Evolutionary conservation across 2,329 filamentous ascomycete genomes (phyloP), one percentile per base, ranked within the genome.

Genomic region (Xylariaceae sp.): DNA sequence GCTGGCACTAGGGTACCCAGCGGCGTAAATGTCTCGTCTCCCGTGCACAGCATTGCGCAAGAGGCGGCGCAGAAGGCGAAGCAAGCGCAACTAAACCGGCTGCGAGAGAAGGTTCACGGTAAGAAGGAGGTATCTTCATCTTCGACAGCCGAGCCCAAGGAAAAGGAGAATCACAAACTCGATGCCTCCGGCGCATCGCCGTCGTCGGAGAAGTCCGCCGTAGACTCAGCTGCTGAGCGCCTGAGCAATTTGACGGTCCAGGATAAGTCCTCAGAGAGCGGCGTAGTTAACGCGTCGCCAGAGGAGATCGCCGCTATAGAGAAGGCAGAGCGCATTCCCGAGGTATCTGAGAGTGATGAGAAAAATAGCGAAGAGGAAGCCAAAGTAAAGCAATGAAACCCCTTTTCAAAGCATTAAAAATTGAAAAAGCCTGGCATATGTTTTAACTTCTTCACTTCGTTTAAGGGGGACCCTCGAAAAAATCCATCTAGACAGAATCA

Each of bases 61-160:
- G 87, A 91, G 71, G 85, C 82, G 53, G 85, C 85, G 0, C 75
- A 80, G 67, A 87, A 83, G 72, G 85, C 85, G 53, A 87, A 87
- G 74, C 78, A 85, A 66, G 75, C 80, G 65, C 79, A 79, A 57
- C 76, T 85, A 62, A 77, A 82, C 63, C 76, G 72, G 66, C 71
- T 85, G 62, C 76, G 80, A 56, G 78, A 82, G 57, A 84, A 84
- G 72, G 81, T 82, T 4, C 72, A 83, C 63, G 80, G 80, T 30
- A 67, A 67, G 54, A 80, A 80, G 65, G 74, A 73, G 17, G 66
- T 18, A 17, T 10, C 57, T 10, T 9, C 23, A 30, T 30, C 60
- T 9, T 57, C 62, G 6, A 37, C 56, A 1, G 1, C 54, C 15
- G 54, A 45, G 30, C 42, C 15, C 18, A 60, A 61, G 15, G 63